phyloP scores from a whole-genome alignment of 495 filamentous ascomycete species.

The Delitschia confertaspora region DNA sequence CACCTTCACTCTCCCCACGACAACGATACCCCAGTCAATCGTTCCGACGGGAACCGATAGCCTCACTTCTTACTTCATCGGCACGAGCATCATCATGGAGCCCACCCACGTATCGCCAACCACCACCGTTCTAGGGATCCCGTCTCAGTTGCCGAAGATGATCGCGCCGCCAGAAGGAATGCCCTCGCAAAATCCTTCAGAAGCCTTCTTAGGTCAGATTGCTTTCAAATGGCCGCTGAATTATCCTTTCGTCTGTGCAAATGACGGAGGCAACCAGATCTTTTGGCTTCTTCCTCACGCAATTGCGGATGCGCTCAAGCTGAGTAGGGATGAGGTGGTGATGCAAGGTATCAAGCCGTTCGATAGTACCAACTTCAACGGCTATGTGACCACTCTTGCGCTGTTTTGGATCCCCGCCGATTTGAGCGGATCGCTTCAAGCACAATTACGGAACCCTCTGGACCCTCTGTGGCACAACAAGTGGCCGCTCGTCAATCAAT shows the following conservation, averaged over 20 bases:
- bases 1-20: background rate
- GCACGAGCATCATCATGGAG: slow-evolving; percentile 30
- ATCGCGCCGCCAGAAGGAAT: slow-evolving; percentile 58
- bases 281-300: slow-evolving; percentile 72
- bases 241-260: slow-evolving; percentile 69
- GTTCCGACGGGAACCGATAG: slow-evolving; percentile 30
- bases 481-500: slow-evolving; percentile 47
- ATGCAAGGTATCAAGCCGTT: slow-evolving; percentile 71
- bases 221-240: slow-evolving; percentile 74
- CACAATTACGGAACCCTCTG: slow-evolving; percentile 58
- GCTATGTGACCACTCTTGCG: slow-evolving; percentile 79
- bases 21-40: slow-evolving; percentile 3
- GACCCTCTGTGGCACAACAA: slow-evolving; percentile 66
- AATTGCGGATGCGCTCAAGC: slow-evolving; percentile 55
- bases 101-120: slow-evolving; percentile 17
- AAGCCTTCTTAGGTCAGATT: slow-evolving; percentile 66
- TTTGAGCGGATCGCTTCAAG: slow-evolving; percentile 51
- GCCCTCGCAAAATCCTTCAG: slow-evolving; percentile 43
- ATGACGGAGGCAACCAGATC: slow-evolving; percentile 72
- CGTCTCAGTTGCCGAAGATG: slow-evolving; percentile 58
- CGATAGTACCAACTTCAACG: slow-evolving; percentile 58
- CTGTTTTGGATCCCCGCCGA: slow-evolving; percentile 61
- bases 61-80: slow-evolving; percentile 18
- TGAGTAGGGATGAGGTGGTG: slow-evolving; percentile 43
- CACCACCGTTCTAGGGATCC: slow-evolving; percentile 37